These are phyloP conservation scores for Talaromyces albobiverticillius DNA, from an alignment of 2,329 filamentous ascomycete genomes.

Conservation along the genomic window DNA sequence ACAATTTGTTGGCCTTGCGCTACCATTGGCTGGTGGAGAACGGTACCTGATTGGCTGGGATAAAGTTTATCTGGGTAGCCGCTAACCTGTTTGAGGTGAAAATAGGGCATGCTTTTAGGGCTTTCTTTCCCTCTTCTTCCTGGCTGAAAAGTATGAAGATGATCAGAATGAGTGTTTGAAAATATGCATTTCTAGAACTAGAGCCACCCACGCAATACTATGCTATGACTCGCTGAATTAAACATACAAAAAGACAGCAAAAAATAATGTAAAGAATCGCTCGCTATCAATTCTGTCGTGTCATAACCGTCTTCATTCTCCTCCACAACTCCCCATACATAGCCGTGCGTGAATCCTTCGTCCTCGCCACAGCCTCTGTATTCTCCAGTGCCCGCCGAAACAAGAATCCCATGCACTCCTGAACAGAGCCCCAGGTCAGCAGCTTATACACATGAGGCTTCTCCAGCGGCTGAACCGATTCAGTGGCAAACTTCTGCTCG, in stretches of 20 bases:
- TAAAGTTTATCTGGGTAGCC: no score
- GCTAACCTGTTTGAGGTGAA: no score
- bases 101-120: no score
- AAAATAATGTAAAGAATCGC: not conserved
- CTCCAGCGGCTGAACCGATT: slow-evolving; percentile 25
- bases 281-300: not conserved
- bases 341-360: slow-evolving; percentile 40
- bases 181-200: no score
- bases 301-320: slow-evolving; percentile 17
- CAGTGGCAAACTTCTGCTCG: not conserved
- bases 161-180: no score
- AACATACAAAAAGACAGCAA: not conserved
- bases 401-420: slow-evolving; percentile 59
- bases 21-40: no score
- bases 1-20: no score
- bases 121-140: no score
- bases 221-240: not conserved
- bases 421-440: slow-evolving; percentile 58
- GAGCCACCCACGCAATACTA: not conserved
- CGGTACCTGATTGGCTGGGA: no score
- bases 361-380: slow-evolving; percentile 58
- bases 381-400: slow-evolving; percentile 72
- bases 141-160: no score
- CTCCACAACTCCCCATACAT: slow-evolving; percentile 36
- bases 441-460: slow-evolving; percentile 56